phyloP scores from a whole-genome alignment of 2,329 filamentous ascomycete species.

The Arthrobotrys pseudoclavata region DNA sequence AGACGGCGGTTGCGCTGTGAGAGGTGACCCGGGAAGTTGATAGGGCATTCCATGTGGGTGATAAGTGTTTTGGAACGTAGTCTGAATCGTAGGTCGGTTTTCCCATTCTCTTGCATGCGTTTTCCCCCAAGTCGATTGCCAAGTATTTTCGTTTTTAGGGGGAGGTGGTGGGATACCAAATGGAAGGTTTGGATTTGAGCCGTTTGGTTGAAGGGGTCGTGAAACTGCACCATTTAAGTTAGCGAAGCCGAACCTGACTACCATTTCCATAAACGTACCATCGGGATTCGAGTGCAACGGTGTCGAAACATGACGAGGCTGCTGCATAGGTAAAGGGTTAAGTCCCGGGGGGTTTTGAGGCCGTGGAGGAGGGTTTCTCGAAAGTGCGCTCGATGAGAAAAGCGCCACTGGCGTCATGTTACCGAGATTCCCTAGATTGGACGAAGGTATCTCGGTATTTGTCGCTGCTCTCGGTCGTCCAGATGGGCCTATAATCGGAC shows the following conservation, averaged over 20 bases:
- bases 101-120: constrained; percentile 58
- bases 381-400: constrained; percentile 52
- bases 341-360: constrained; percentile 48
- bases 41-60: constrained; percentile 59
- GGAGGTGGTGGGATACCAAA: constrained; percentile 56
- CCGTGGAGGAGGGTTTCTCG: constrained; percentile 47
- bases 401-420: constrained; percentile 59
- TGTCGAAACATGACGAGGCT: constrained; percentile 56
- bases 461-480: constrained; percentile 56
- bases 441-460: constrained; percentile 56
- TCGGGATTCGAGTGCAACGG: constrained; percentile 45
- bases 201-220: constrained; percentile 48
- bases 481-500: constrained; percentile 50
- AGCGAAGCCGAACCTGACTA: constrained; percentile 1
- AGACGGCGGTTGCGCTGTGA: constrained; percentile 39
- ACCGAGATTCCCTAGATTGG: constrained; percentile 54
- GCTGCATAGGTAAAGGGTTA: constrained; percentile 47
- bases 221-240: constrained; percentile 40
- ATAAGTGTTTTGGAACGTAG: constrained; percentile 56
- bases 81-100: constrained; percentile 53
- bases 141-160: constrained; percentile 59
- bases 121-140: constrained; percentile 60
- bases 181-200: constrained; percentile 52
- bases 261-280: constrained; percentile 33
- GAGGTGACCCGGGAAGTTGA: constrained; percentile 53